phyloP scores from a whole-genome alignment of 2,329 filamentous ascomycete species.

The Fusarium subglutinans region DNA sequence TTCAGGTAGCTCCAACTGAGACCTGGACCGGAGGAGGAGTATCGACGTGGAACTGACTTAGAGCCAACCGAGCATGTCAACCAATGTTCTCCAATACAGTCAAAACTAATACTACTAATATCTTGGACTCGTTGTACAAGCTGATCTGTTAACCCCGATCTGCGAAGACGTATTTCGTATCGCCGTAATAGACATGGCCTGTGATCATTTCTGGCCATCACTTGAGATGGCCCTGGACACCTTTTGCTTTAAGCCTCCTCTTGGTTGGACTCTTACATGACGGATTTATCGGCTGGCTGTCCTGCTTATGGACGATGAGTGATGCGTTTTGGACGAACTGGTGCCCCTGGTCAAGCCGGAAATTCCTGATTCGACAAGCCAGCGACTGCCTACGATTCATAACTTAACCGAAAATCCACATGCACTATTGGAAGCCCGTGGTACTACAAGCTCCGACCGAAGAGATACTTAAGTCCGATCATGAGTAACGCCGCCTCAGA shows the following conservation, averaged over 20 bases:
- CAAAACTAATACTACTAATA: rapidly evolving
- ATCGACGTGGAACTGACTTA: not conserved
- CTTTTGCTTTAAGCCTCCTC: too few relatives aligned
- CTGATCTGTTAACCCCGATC: not conserved
- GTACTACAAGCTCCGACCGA: not conserved
- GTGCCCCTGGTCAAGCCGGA: not conserved
- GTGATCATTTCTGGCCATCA: not conserved
- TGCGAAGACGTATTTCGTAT: not conserved
- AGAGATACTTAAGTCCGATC: not conserved
- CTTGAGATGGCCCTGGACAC: not conserved
- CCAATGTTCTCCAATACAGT: rapidly evolving
- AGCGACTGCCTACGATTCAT: too few relatives aligned
- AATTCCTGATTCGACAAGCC: not conserved
- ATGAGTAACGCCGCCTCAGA: not conserved
- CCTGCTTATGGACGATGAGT: not conserved
- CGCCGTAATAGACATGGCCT: rapidly evolving
- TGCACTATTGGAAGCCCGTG: not conserved
- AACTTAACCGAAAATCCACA: not conserved
- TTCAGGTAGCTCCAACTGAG: not conserved
- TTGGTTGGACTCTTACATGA: too few relatives aligned
- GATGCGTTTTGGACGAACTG: not conserved
- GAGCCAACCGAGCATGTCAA: not conserved
- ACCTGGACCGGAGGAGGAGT: not conserved
- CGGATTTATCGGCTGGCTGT: not conserved
- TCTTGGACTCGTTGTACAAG: not conserved